phyloP scores from a whole-genome alignment of 78 protist species.

The slime mould (Dictyostelium discoideum) region dicty_2.7 NC_007088.5:7542001-7542500 shows the following conservation, averaged over 20 bases:
- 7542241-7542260: constrained; percentile 63
- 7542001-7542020: neutral
- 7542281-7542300: constrained; percentile 96
- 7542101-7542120: neutral
- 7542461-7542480: constrained; percentile 63
- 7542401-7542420: constrained; percentile 73
- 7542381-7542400: constrained; percentile 97
- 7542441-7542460: constrained; percentile 67
- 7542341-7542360: constrained; percentile 96
- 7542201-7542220: constrained; percentile 44
- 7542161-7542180: neutral
- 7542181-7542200: constrained; percentile 16
- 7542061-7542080: neutral
- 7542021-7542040: neutral
- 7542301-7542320: constrained; percentile 96
- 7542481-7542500: constrained; percentile 81
- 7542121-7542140: neutral
- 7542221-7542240: constrained; percentile 1
- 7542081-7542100: neutral
- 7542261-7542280: constrained; percentile 83
- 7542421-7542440: neutral
- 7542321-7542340: constrained; percentile 95
- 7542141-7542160: neutral
- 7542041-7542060: neutral
- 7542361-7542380: constrained; percentile 96